Percentiles rank a stretch among this genome's conserved stretches.
phyloP scores from a whole-genome alignment of 1,139 yeast species.

The Taphrina confusa region DNA sequence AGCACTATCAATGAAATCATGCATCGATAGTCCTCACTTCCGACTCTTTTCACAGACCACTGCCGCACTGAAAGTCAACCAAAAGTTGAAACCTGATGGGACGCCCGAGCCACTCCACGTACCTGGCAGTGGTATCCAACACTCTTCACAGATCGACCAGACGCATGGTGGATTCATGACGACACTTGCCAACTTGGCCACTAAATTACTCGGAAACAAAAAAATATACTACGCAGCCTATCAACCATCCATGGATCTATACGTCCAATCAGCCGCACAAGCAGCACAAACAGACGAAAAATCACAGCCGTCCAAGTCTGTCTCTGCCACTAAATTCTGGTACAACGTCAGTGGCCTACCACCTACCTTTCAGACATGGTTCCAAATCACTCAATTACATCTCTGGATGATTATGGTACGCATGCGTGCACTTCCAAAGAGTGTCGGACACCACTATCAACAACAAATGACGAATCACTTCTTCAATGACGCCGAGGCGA shows the following conservation, averaged over 20 bases:
- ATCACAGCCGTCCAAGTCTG: background rate
- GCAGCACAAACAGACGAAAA: constrained; percentile 29
- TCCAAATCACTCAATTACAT: constrained; percentile 84
- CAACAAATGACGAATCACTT: constrained; percentile 87
- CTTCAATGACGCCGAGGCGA: constrained; percentile 83
- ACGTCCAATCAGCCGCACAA: constrained; percentile 32
- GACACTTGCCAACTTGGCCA: constrained; percentile 13
- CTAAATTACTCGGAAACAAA: constrained; percentile 21
- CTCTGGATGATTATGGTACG: constrained; percentile 91
- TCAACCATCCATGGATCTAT: constrained; percentile 33
- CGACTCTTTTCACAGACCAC: constrained; percentile 15
- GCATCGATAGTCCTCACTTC: background rate
- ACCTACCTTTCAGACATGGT: constrained; percentile 88
- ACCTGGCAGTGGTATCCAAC: constrained; percentile 30
- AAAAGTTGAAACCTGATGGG: constrained; percentile 29
- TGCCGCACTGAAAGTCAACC: constrained; percentile 20
- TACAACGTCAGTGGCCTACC: constrained; percentile 57
- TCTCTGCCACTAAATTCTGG: constrained; percentile 31
- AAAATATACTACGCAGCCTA: constrained; percentile 27
- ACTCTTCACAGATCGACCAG: constrained; percentile 30
- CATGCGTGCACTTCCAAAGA: constrained; percentile 93
- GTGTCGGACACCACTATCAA: constrained; percentile 84
- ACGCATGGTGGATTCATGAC: constrained; percentile 24
- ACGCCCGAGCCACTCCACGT: constrained; percentile 29
- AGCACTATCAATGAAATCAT: background rate